Conservation (phyloP, 768 basidiomycete genomes). For the Strobilomyces echinocephalus region DNA sequence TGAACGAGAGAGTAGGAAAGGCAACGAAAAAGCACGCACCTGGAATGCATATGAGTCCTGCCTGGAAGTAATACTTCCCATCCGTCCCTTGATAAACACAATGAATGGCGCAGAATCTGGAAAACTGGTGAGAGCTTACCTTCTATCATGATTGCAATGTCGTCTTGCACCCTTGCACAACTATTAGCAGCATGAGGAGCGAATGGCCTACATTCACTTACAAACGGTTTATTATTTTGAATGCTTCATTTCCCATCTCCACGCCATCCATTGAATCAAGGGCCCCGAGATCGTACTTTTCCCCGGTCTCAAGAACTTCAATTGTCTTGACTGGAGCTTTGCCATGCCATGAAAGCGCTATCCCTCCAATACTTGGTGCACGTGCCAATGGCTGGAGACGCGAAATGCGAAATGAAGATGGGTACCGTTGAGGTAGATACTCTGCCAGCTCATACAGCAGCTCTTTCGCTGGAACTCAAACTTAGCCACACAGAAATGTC, state of each 20-base stretch:
- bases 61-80: constrained; percentile 72
- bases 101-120: constrained; percentile 1
- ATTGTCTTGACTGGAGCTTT: constrained; percentile 50
- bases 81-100: constrained; percentile 45
- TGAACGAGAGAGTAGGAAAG: neutral
- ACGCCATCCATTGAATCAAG: constrained; percentile 23
- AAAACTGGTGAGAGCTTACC: constrained; percentile 27
- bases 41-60: constrained; percentile 63
- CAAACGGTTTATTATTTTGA: constrained; percentile 60
- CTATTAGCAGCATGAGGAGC: neutral
- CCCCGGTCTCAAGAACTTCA: constrained; percentile 46
- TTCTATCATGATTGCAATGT: constrained; percentile 59
- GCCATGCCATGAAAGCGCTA: constrained; percentile 38
- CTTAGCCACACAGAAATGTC: neutral
- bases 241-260: constrained; percentile 46
- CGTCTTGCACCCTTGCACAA: constrained; percentile 46
- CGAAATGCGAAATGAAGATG: constrained; percentile 49
- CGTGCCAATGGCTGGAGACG: constrained; percentile 29
- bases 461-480: constrained; percentile 48
- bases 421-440: constrained; percentile 64
- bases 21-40: constrained; percentile 36
- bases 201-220: constrained; percentile 32
- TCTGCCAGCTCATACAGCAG: constrained; percentile 66
- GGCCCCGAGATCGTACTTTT: constrained; percentile 49
- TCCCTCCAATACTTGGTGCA: constrained; percentile 18